Evolutionary conservation across 768 basidiomycete genomes (phyloP).

Genomic region (Termitomyces sp.): DNA sequence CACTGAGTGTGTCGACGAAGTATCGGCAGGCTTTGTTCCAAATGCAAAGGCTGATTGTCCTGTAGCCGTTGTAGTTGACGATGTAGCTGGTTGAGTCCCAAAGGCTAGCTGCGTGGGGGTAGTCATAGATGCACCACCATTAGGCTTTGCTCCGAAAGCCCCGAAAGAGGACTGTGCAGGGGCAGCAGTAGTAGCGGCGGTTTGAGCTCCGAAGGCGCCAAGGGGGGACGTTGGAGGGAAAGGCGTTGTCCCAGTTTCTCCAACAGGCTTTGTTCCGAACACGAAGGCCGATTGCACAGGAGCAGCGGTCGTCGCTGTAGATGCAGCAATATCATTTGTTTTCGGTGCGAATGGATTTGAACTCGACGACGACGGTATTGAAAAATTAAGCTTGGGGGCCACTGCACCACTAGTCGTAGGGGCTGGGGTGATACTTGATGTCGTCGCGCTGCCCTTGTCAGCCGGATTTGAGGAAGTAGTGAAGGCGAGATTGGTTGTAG

Average conservation of each 20-base stretch:
- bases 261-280: constrained; percentile 2
- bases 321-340: background rate
- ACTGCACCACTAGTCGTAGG: background rate
- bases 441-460: constrained; percentile 1
- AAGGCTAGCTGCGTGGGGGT: constrained; percentile 1
- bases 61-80: background rate
- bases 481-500: constrained; percentile 18
- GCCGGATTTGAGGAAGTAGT: constrained; percentile 14
- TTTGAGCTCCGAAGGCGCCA: background rate
- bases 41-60: background rate
- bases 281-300: background rate
- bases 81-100: background rate
- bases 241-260: background rate
- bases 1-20: background rate
- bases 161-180: background rate
- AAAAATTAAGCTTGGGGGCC: constrained; percentile 15
- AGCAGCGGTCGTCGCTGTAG: background rate
- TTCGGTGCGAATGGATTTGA: background rate
- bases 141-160: background rate
- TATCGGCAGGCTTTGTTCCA: constrained; percentile 3
- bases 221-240: background rate
- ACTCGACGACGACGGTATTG: constrained; percentile 4
- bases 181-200: background rate
- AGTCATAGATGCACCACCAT: background rate
- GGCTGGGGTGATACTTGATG: background rate